Conservation (phyloP, 306 rosid species). For the Rosa rugosa region DNA sequence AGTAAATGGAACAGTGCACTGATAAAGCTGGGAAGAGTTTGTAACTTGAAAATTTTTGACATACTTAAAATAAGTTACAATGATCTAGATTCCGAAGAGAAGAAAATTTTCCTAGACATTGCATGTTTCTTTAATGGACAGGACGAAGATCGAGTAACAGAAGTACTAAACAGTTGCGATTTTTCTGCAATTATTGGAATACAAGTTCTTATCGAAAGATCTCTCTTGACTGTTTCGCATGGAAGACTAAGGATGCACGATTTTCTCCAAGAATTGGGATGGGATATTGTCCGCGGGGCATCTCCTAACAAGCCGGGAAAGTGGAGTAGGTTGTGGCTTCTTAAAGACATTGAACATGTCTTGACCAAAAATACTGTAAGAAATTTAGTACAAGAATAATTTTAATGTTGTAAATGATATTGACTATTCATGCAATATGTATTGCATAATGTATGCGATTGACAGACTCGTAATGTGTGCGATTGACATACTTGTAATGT, state of each 20-base stretch:
- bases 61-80: background rate
- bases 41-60: background rate
- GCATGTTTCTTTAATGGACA: conserved; percentile 2
- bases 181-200: conserved; percentile 18
- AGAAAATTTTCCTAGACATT: background rate
- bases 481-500: too few relatives aligned
- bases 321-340: conserved; percentile 20
- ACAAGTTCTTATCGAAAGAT: conserved; percentile 11
- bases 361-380: conserved; percentile 10
- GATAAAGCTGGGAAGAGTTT: background rate
- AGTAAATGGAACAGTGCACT: background rate
- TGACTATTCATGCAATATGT: too few relatives aligned
- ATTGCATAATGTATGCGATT: too few relatives aligned
- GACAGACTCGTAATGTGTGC: too few relatives aligned
- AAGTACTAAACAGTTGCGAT: conserved; percentile 7
- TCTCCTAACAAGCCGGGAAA: conserved; percentile 5
- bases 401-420: too few relatives aligned
- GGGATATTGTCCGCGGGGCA: background rate
- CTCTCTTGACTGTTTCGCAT: conserved; percentile 3
- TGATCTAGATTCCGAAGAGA: background rate
- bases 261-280: conserved; percentile 24
- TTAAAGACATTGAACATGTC: conserved; percentile 7
- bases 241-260: conserved; percentile 20
- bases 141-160: conserved; percentile 9
- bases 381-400: background rate